A percentile compares a stretch with the other conserved stretches of the same genome.
These are phyloP conservation scores for Yamadazyma paraphyllophila DNA, from an alignment of 805 yeast genomes.

Conservation along the genomic window DNA sequence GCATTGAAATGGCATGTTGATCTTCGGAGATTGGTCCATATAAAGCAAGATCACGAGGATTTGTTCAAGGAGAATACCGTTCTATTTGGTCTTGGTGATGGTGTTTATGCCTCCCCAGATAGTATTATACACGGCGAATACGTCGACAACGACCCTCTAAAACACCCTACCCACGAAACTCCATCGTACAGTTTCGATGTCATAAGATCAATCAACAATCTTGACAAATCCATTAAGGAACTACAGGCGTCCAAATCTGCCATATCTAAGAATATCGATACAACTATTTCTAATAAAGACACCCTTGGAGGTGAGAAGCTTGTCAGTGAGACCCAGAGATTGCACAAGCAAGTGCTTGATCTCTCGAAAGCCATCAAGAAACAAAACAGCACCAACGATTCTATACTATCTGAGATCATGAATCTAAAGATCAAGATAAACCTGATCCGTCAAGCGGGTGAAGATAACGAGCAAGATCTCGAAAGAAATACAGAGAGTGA, in stretches of 20 bases:
- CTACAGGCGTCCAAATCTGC: slow-evolving; percentile 23
- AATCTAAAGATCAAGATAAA: slow-evolving; percentile 22
- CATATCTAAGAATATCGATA: slow-evolving; percentile 12
- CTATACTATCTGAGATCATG: slow-evolving; percentile 20
- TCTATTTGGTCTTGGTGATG: slow-evolving; percentile 19
- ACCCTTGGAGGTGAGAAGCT: slow-evolving; percentile 2
- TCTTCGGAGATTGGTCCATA: slow-evolving; percentile 16
- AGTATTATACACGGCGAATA: neutral
- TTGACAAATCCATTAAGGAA: slow-evolving; percentile 29
- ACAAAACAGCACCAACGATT: slow-evolving; percentile 25
- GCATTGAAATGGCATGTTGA: slow-evolving; percentile 17
- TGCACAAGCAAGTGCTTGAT: slow-evolving; percentile 1
- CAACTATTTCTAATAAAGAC: slow-evolving; percentile 1
- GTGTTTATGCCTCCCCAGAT: slow-evolving; percentile 19
- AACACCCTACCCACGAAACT: neutral
- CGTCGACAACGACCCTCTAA: neutral
- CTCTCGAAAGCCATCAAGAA: slow-evolving; percentile 18
- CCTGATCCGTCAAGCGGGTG: slow-evolving; percentile 15
- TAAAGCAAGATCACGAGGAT: slow-evolving; percentile 14
- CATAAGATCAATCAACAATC: slow-evolving; percentile 25
- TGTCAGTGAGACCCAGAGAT: slow-evolving; percentile 5
- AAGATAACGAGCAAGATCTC: slow-evolving; percentile 13
- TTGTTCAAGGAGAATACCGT: slow-evolving; percentile 20
- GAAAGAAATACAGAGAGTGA: slow-evolving; percentile 17
- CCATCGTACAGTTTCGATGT: slow-evolving; percentile 29